phyloP scores from a whole-genome alignment of 805 yeast genomes.

The Wickerhamomyces silvicola region DNA sequence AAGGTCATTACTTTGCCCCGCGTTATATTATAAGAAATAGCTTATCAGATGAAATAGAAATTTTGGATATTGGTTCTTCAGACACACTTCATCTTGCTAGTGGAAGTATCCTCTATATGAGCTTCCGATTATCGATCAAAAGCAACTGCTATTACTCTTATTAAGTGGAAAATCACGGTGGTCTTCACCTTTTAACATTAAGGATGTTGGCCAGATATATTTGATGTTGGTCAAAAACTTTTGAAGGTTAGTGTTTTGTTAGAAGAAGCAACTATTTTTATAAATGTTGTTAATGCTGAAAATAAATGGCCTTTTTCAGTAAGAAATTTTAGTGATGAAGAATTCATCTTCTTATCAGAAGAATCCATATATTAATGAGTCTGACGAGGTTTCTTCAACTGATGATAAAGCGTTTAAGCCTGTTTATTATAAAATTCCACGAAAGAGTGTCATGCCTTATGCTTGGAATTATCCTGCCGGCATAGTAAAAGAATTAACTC shows the following conservation, averaged over 20 bases:
- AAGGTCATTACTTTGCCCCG: constrained; percentile 76
- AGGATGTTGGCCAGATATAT: constrained; percentile 77
- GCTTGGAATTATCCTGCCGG: constrained; percentile 98
- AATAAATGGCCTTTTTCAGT: constrained; percentile 90
- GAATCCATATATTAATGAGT: constrained; percentile 63
- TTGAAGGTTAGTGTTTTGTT: constrained; percentile 66
- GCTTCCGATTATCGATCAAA: constrained; percentile 48
- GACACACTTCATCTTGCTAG: constrained; percentile 40
- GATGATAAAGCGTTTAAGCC: constrained; percentile 62
- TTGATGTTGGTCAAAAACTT: constrained; percentile 65
- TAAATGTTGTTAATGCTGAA: constrained; percentile 66
- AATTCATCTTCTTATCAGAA: constrained; percentile 81
- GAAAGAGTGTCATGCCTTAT: constrained; percentile 93
- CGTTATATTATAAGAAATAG: constrained; percentile 70
- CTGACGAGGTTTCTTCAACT: constrained; percentile 49
- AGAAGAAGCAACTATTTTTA: constrained; percentile 78
- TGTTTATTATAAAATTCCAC: constrained; percentile 72
- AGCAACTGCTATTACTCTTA: constrained; percentile 57
- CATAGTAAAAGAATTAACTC: constrained; percentile 65
- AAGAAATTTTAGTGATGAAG: constrained; percentile 83
- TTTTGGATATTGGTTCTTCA: constrained; percentile 65
- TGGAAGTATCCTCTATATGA: constrained; percentile 54
- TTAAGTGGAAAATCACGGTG: constrained; percentile 53
- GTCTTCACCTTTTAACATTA: constrained; percentile 84
- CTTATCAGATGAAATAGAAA: constrained; percentile 45